Conservation (phyloP, 225 moss, liverwort and hornwort species). For the Takakia lepidozioides region DNA sequence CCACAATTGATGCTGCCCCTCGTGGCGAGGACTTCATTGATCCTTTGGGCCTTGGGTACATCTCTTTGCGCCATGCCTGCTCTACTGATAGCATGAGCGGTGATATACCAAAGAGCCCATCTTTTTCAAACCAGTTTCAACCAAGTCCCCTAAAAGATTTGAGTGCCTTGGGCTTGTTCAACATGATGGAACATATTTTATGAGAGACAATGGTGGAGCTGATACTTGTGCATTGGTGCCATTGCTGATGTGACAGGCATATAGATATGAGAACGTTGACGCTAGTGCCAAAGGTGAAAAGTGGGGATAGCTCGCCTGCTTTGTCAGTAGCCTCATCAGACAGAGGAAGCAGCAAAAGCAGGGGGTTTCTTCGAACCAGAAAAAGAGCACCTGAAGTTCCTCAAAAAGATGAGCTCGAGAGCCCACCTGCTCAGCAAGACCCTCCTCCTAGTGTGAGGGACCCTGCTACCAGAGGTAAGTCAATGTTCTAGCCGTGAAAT, state of each 20-base stretch:
- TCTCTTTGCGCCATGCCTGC: neutral
- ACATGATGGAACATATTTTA: too few species aligned
- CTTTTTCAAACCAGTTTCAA: too few species aligned
- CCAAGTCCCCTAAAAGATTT: too few species aligned
- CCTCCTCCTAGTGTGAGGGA: constrained; percentile 42
- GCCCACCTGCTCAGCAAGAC: constrained; percentile 17
- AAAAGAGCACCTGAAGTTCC: constrained; percentile 26
- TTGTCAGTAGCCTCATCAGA: constrained; percentile 39
- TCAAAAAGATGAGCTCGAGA: constrained; percentile 22
- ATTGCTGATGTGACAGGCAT: too few species aligned
- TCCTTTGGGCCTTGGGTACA: constrained; percentile 53
- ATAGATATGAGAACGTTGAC: constrained; percentile 44
- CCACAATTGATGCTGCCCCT: constrained; percentile 31
- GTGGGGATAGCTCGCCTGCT: constrained; percentile 44
- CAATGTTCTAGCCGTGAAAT: too few species aligned
- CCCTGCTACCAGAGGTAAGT: constrained; percentile 27
- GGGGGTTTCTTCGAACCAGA: constrained; percentile 35
- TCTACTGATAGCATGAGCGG: too few species aligned
- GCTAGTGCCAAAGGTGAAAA: constrained; percentile 42
- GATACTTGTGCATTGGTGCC: too few species aligned
- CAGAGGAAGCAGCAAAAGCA: constrained; percentile 42
- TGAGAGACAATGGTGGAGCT: too few species aligned
- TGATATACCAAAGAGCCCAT: too few species aligned
- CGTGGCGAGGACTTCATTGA: constrained; percentile 44
- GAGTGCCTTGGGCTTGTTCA: too few species aligned